Conservation (phyloP, 331 rosid species). For the Spiraea crenata region DNA sequence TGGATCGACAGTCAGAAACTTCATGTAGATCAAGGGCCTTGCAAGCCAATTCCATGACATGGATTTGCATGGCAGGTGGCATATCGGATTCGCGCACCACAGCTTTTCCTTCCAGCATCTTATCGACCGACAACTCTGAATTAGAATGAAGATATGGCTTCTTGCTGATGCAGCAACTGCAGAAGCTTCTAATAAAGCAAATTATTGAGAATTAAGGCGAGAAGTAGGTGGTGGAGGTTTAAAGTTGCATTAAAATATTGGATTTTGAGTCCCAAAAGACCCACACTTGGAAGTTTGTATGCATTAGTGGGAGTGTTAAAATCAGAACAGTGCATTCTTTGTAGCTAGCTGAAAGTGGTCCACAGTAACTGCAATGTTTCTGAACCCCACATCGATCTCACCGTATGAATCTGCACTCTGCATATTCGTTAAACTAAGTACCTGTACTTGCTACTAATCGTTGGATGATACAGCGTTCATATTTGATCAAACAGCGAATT, state of each 20-base stretch:
- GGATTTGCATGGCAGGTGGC: slow-evolving; percentile 49
- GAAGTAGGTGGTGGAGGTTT: slow-evolving; percentile 44
- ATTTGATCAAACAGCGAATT: too few relatives aligned
- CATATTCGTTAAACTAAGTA: neutral
- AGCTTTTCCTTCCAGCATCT: slow-evolving; percentile 75
- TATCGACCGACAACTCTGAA: slow-evolving; percentile 3
- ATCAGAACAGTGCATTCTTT: slow-evolving; percentile 33
- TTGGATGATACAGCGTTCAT: too few relatives aligned
- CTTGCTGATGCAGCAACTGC: neutral
- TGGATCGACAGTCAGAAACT: slow-evolving; percentile 57
- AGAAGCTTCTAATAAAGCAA: slow-evolving; percentile 6
- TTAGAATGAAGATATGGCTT: neutral
- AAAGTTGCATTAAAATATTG: slow-evolving; percentile 21
- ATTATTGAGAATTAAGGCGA: slow-evolving; percentile 6
- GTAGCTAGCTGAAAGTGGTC: slow-evolving; percentile 24
- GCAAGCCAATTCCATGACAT: slow-evolving; percentile 63
- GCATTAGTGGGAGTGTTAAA: slow-evolving; percentile 28
- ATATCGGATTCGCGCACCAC: slow-evolving; percentile 64
- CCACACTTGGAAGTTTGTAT: slow-evolving; percentile 23
- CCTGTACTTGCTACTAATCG: neutral
- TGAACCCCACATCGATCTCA: neutral
- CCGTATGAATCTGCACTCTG: too few relatives aligned
- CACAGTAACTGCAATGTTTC: slow-evolving; percentile 15
- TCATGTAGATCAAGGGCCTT: slow-evolving; percentile 64
- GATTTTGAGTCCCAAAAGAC: slow-evolving; percentile 17